These are phyloP conservation scores for Cryphonectria japonica DNA, from an alignment of 2,329 filamentous ascomycete genomes.

Conservation along the genomic window DNA sequence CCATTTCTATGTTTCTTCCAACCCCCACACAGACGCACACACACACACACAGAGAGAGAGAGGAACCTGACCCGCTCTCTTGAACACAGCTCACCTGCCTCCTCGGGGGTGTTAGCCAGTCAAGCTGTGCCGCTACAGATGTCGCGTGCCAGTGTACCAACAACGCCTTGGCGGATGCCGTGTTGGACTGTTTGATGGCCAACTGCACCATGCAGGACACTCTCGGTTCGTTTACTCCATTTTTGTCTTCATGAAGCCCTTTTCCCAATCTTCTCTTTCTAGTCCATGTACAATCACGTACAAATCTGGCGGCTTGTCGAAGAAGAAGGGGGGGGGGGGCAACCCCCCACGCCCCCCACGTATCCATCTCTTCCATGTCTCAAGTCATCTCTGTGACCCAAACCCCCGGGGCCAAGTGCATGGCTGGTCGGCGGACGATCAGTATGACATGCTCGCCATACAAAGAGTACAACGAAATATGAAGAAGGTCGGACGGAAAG, in stretches of 20 bases:
- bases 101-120: constrained; percentile 14
- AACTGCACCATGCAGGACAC: constrained; percentile 27
- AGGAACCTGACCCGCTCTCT: neutral
- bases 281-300: neutral
- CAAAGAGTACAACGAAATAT: neutral
- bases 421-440: neutral
- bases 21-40: neutral
- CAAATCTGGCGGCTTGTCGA: neutral
- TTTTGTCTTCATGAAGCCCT: neutral
- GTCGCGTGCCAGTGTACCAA: constrained; percentile 21
- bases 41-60: neutral
- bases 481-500: too few species aligned
- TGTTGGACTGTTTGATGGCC: constrained; percentile 15
- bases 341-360: neutral
- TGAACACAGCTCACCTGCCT: constrained; percentile 23
- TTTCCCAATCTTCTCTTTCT: neutral
- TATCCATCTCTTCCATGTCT: neutral
- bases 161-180: constrained; percentile 10
- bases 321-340: neutral
- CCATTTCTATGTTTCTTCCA: too few species aligned
- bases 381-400: neutral
- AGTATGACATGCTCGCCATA: neutral
- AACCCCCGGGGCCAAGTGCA: too few species aligned
- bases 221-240: constrained; percentile 21
- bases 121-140: constrained; percentile 14